Percentiles rank a stretch among this genome's conserved stretches.
Conservation (phyloP, 345 rosid genomes). For the Ailanthus altissimus region DNA sequence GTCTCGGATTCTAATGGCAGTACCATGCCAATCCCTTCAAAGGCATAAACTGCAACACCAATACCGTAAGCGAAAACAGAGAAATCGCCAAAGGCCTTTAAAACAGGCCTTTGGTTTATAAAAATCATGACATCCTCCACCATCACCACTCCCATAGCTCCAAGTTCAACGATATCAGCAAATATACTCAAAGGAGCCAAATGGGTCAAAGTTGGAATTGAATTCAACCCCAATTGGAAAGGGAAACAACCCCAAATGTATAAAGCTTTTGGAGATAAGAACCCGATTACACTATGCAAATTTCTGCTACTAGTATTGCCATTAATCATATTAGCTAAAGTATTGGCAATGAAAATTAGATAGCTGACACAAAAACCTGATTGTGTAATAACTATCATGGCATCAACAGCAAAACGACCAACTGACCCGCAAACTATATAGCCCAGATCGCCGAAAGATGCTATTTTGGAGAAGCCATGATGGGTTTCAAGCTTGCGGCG, state of each 20-base stretch:
- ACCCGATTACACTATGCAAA: conserved; percentile 39
- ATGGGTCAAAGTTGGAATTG: conserved; percentile 64
- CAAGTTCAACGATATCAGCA: conserved; percentile 73
- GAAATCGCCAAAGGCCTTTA: conserved; percentile 60
- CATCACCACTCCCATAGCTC: conserved; percentile 62
- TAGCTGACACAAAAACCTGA: conserved; percentile 77
- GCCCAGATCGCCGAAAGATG: conserved; percentile 72
- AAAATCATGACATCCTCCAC: conserved; percentile 55
- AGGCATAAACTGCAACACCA: conserved; percentile 75
- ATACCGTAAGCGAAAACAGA: conserved; percentile 64
- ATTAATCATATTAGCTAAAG: conserved; percentile 49
- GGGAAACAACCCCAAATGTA: conserved; percentile 71
- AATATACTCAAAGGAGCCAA: conserved; percentile 81
- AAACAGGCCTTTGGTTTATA: conserved; percentile 39
- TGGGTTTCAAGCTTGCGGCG: conserved; percentile 62
- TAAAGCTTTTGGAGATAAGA: conserved; percentile 48
- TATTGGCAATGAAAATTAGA: conserved; percentile 59
- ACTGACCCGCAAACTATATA: conserved; percentile 51
- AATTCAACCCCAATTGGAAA: conserved; percentile 71
- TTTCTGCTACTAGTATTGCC: conserved; percentile 5
- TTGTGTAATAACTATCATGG: conserved; percentile 65
- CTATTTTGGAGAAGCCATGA: conserved; percentile 51
- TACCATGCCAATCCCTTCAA: conserved; percentile 78
- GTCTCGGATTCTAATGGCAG: conserved; percentile 69
- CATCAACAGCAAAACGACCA: conserved; percentile 59